Base-by-base conservation (phyloP, 345 rosid species). In the Eucalyptus tenuipes region DNA sequence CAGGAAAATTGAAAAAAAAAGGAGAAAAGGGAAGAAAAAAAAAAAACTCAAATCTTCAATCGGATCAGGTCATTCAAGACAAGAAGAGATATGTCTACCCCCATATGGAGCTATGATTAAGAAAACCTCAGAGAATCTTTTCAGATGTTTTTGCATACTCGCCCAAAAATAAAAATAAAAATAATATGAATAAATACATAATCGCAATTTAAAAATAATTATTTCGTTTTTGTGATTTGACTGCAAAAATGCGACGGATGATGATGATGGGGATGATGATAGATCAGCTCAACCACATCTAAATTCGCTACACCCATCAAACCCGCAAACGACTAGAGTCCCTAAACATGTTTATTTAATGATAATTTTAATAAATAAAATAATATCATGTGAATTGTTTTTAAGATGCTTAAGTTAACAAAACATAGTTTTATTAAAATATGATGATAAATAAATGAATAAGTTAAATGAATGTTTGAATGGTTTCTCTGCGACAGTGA, bases 241-340 rank as follows among this genome's bases (percentile, higher is more conserved):
- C 61, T 14, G 42, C 85, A 66, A 85, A 88, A 88, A 48, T 37
- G 64, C n/a, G 50, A 53, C 40, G 55, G 88, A 85, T 40, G 61
- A 48, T 66, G 15, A 80, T 55, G 85, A 90, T 90, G 88, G 94
- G 90, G 40, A 49, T 48, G 87, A 88, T 85, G 87, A 88, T 92
- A 86, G 95, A 90, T 94, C 95, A 88, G 96, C 89, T 95, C 91
- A 95, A 92, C 96, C 86, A 90, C 93, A 92, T 52, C 80, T 7
- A 49, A 88, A 92, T 94, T 93, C 87, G 93, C 94, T 94, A n/a
- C 94, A 93, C 92, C 96, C 88, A 92, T 94, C 91, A n/a, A 85
- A 91, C 88, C 93, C 15, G 47, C 24, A 75, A 22, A 75, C 47
- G 84, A 75, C 84, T 22, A 40, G 47, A 20, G 82, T 37, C 29